Evolutionary conservation across 208 protist species (phyloP), one percentile per base, ranked within the genome.

Genomic region (Leishmania tropica): DNA sequence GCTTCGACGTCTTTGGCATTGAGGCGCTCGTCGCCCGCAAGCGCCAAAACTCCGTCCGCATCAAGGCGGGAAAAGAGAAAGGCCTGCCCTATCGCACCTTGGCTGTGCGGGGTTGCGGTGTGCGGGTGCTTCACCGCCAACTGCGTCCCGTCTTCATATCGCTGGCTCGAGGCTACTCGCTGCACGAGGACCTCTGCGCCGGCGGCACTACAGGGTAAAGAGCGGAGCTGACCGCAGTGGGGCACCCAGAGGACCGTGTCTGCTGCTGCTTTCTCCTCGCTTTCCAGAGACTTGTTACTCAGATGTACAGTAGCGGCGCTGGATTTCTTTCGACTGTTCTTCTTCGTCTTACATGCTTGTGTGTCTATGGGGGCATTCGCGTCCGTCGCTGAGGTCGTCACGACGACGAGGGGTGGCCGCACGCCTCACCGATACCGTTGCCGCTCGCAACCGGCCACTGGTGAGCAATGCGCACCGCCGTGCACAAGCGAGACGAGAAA

Each of bases 1-100:
- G 65, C 53, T 85, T 82, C 42, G 92, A 95, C 75, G 86, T 94
- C 17, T 93, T 95, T 70, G 90, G 90, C 10, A 81, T 88, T 40
- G 92, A 95, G 82, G 51, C 90, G 15, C 58, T 93, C 40, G 79
- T 95, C 31, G 76, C 88, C 15, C 78, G 87, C 5, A 83, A 87
- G 45, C 62, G 78, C 37, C 85, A 86, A 62, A 95, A 87, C 79
- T 95, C 92, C 37, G 92, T 95, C 8, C 60, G 83, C 51, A 84
- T 95, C 56, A 83, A 87, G 58, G 88, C 88, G 1, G 83, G 79
- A 17, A 85, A 78, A 64, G 89, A 86, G 28, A 84, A 78, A 58
- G 62, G 78, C 13, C 37, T 35, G 1, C 6, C 58, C 19, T 88
- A 88, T 56, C 71, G 70, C 21, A 73, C 80, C 60, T 31, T 88